Evolutionary conservation across 306 rosid species (phyloP).

Genomic region (Dalbergia cultrata): DNA sequence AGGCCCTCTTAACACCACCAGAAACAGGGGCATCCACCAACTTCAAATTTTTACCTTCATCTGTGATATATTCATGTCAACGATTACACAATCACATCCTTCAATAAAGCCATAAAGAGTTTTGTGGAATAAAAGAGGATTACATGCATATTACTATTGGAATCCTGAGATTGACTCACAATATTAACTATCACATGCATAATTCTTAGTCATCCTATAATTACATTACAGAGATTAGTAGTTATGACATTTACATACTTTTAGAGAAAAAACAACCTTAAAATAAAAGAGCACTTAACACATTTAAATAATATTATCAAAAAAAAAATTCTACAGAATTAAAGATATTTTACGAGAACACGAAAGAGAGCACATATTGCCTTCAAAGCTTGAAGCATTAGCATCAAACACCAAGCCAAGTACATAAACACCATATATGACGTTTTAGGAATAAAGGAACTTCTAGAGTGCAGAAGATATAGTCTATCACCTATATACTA

Average conservation of each 20-base stretch:
- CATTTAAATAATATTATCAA: slow-evolving; percentile 33
- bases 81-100: slow-evolving; percentile 48
- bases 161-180: slow-evolving; percentile 25
- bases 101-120: slow-evolving; percentile 34
- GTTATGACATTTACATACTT: neutral
- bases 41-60: slow-evolving; percentile 81
- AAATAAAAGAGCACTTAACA: neutral
- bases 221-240: slow-evolving; percentile 15
- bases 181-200: slow-evolving; percentile 12
- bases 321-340: neutral
- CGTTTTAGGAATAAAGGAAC: slow-evolving; percentile 16
- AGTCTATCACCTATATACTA: neutral
- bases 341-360: slow-evolving; percentile 12
- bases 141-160: neutral
- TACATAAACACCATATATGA: neutral
- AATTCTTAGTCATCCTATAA: slow-evolving; percentile 20
- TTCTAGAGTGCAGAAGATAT: slow-evolving; percentile 27
- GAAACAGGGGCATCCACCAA: slow-evolving; percentile 99
- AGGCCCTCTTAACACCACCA: slow-evolving; percentile 91
- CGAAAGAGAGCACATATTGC: neutral
- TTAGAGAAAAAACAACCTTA: slow-evolving; percentile 2
- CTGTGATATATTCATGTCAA: slow-evolving; percentile 60
- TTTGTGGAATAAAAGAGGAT: slow-evolving; percentile 9
- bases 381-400: slow-evolving; percentile 18
- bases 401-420: slow-evolving; percentile 27